Base-by-base conservation (phyloP, 495 filamentous ascomycete species). In the Penicillium canariense region DNA sequence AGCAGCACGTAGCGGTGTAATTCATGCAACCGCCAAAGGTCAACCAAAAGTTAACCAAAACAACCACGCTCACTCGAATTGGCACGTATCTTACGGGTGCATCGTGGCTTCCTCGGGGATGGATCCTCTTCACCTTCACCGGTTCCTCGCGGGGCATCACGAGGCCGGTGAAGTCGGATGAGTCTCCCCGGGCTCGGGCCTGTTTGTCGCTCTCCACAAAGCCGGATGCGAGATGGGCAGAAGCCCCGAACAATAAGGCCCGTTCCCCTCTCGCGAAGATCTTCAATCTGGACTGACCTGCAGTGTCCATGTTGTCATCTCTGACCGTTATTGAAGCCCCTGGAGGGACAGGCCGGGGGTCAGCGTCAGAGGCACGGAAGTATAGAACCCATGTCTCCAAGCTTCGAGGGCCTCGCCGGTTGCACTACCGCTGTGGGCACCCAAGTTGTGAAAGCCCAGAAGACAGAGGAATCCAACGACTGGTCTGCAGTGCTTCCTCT, bases 321-420 rank as follows among this genome's bases (percentile, higher is more conserved):
- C 50, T 56, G 31, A 36, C 35, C 54, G 22, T 36, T 28, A 54
- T 45, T 51, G 32, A 48, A 44, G n/a, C 57, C 50, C 47, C 63
- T 61, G 50, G 27, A 7, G 38, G 20, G n/a, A 42, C 11, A 38
- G 34, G 15, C 1, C 6, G 4, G 14, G 34, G 34, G n/a, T 15
- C 23, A 20, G 6, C 30, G 30, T 12, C 12, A 28, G 30, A 40
- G 55, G 38, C 25, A 44, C 50, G n/a, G n/a, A n/a, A n/a, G 15
- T 30, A 50, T 58, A 45, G 57, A 56, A 57, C 54, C 45, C 27
- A 39, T 55, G 54, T 53, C 56, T 58, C 54, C 52, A 11, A 52
- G 51, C 50, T 72, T 75, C 70, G 70, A 75, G 69, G n/a, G 66
- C 56, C 61, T 68, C 55, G 53, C 58, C 48, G 61, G 67, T 73